Conservation (phyloP, 2,329 filamentous ascomycete genomes). For the Sporothrix sp. region DNA sequence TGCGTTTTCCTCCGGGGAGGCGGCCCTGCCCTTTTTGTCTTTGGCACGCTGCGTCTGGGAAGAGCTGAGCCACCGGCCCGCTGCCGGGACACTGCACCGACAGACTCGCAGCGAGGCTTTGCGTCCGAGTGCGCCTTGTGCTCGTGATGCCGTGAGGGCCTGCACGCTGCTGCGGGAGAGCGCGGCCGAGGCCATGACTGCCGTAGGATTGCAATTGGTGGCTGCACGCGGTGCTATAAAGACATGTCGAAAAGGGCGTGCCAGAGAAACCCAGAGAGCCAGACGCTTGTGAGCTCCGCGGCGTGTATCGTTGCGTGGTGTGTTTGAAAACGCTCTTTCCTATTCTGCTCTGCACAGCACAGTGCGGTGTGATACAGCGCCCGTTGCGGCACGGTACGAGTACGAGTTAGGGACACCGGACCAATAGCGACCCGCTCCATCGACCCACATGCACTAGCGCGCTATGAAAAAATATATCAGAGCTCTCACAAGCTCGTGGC, state of each 20-base stretch:
- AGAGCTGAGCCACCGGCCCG: background rate
- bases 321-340: background rate
- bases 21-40: background rate
- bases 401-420: no score
- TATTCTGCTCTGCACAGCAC: background rate
- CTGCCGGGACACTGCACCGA: background rate
- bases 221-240: background rate
- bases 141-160: background rate
- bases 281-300: background rate
- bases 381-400: background rate
- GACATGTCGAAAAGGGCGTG: background rate
- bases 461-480: constrained; percentile 21
- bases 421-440: constrained; percentile 15
- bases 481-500: constrained; percentile 13
- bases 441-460: constrained; percentile 3
- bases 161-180: constrained; percentile 4
- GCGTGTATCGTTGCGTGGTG: constrained; percentile 1
- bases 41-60: background rate
- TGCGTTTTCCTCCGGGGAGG: background rate
- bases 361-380: constrained; percentile 1
- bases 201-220: background rate
- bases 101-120: background rate
- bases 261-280: background rate
- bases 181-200: constrained; percentile 3
- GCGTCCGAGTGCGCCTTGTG: background rate